These are phyloP conservation scores for Thymus mandschuricus DNA, from an alignment of 257 asterid species.

Conservation along the genomic window DNA sequence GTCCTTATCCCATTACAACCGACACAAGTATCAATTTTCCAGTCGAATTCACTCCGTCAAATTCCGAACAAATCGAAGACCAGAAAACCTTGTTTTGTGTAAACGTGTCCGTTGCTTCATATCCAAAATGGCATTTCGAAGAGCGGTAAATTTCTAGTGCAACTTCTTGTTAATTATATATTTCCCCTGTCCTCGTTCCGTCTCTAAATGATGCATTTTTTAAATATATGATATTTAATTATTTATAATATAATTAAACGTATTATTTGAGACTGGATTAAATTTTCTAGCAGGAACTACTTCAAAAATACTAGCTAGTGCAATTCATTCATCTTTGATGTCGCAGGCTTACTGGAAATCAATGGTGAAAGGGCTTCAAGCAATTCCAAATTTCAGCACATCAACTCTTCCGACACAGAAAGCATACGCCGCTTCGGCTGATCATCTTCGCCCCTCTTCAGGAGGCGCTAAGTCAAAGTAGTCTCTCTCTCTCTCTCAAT, in stretches of 20 bases:
- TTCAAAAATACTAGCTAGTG: too few species aligned
- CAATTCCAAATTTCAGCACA: conserved; percentile 19
- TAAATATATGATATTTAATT: neutral
- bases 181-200: too few species aligned
- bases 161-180: neutral
- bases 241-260: neutral
- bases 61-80: too few species aligned
- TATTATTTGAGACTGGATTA: too few species aligned
- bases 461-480: conserved; percentile 37
- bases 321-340: neutral
- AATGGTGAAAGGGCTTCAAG: conserved; percentile 1
- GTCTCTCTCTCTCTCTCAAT: too few species aligned
- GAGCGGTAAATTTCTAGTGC: conserved; percentile 18
- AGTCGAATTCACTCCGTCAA: too few species aligned
- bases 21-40: neutral
- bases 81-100: neutral
- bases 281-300: too few species aligned
- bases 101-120: neutral
- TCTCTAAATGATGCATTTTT: too few species aligned
- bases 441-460: conserved; percentile 11
- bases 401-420: conserved; percentile 37
- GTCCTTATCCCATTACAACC: neutral
- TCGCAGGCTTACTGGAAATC: conserved; percentile 38
- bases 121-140: conserved; percentile 40
- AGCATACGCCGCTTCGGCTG: conserved; percentile 27